phyloP scores from a whole-genome alignment of 495 filamentous ascomycete genomes.

The Usnea hakonensis region DNA sequence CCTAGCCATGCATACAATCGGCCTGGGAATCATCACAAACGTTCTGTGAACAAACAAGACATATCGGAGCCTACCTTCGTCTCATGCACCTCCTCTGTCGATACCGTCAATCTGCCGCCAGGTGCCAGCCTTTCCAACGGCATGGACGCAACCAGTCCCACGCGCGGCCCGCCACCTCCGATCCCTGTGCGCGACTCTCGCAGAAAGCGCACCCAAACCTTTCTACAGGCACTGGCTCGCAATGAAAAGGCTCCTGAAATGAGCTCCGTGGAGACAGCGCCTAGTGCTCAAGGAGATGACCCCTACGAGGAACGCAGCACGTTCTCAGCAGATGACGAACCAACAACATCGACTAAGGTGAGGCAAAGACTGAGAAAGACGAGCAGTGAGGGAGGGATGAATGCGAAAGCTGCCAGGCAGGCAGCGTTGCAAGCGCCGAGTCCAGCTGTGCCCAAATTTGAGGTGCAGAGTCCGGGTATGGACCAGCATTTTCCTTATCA shows the following conservation, averaged over 20 bases:
- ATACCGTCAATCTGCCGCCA: constrained; percentile 53
- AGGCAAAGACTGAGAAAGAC: constrained; percentile 48
- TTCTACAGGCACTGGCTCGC: constrained; percentile 23
- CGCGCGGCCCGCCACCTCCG: constrained; percentile 20
- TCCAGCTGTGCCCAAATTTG: constrained; percentile 31
- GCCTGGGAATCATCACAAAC: constrained; percentile 46
- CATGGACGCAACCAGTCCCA: constrained; percentile 21
- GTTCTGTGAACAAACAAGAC: constrained; percentile 59
- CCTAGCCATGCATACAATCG: constrained; percentile 21
- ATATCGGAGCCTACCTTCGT: constrained; percentile 82
- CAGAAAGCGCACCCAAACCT: constrained; percentile 26
- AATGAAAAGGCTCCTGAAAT: not conserved
- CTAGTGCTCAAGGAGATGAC: constrained; percentile 11
- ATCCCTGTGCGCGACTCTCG: constrained; percentile 27
- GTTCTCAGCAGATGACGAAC: constrained; percentile 47
- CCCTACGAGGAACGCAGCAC: constrained; percentile 38
- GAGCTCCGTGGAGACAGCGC: not conserved
- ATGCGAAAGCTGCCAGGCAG: constrained; percentile 33
- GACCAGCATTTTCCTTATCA: constrained; percentile 16
- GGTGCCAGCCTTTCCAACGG: constrained; percentile 39
- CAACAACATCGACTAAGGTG: constrained; percentile 22
- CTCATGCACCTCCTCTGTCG: constrained; percentile 67
- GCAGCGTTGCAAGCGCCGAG: constrained; percentile 32
- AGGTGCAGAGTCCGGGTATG: constrained; percentile 4
- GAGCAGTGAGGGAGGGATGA: constrained; percentile 41